Percentiles rank a stretch among this genome's conserved stretches.
phyloP scores from a whole-genome alignment of 2,329 filamentous ascomycete genomes.

The Fusarium brachygibbosum region DNA sequence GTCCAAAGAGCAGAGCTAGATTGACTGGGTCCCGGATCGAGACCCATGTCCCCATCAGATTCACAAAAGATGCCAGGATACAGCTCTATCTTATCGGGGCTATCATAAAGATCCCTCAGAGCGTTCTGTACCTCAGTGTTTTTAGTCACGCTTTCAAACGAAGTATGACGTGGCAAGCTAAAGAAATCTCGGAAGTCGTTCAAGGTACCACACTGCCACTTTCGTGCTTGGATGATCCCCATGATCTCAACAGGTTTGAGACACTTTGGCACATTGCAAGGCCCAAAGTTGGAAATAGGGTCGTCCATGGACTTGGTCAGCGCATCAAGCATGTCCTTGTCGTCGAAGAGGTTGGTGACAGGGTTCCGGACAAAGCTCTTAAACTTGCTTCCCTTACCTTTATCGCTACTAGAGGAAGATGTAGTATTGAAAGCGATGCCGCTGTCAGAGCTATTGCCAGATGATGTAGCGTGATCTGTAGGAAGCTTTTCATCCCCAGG shows the following conservation, averaged over 20 bases:
- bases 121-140: conserved; percentile 20
- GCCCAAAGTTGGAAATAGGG: conserved; percentile 60
- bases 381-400: background rate
- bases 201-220: conserved; percentile 65
- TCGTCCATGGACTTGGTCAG: conserved; percentile 67
- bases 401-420: rapidly evolving
- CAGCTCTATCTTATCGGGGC: conserved; percentile 72
- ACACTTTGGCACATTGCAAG: conserved; percentile 68
- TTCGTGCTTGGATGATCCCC: conserved; percentile 69
- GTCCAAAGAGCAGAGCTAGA: conserved; percentile 68
- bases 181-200: conserved; percentile 76
- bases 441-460: background rate
- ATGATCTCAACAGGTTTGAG: conserved; percentile 70
- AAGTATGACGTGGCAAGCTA: conserved; percentile 65
- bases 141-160: conserved; percentile 59
- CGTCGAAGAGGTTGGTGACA: conserved; percentile 30
- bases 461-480: background rate
- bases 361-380: conserved; percentile 18
- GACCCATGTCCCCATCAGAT: conserved; percentile 59
- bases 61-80: conserved; percentile 77
- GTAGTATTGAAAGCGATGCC: background rate
- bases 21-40: conserved; percentile 75
- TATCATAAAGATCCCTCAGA: conserved; percentile 63
- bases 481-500: background rate
- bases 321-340: conserved; percentile 31